Conservation (phyloP, 139 green algal species). For the Gonium pectorale region DNA sequence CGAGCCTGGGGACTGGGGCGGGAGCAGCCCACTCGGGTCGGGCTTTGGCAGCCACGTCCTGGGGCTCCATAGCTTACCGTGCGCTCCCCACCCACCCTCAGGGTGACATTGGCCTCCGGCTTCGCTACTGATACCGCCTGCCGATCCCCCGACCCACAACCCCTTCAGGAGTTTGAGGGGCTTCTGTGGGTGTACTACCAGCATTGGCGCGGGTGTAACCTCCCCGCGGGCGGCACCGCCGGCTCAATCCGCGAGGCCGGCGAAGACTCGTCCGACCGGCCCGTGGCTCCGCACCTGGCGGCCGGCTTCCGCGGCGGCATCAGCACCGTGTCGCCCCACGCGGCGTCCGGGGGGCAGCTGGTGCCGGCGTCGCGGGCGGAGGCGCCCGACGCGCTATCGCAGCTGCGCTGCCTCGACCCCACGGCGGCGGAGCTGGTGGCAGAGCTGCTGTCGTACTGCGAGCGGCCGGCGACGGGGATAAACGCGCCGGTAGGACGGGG, state of each 20-base stretch:
- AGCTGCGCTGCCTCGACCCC: background rate
- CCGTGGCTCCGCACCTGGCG: background rate
- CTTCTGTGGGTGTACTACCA: background rate
- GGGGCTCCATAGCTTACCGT: background rate
- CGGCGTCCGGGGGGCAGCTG: background rate
- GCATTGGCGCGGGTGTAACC: background rate
- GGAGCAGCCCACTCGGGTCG: background rate
- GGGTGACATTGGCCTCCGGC: background rate
- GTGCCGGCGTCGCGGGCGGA: background rate
- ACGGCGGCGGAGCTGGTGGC: background rate
- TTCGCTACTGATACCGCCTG: no score
- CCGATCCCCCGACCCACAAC: background rate
- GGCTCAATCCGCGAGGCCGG: no score
- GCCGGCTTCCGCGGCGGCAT: background rate
- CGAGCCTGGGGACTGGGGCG: no score
- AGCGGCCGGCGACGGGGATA: background rate
- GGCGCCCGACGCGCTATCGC: background rate
- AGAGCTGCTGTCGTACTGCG: background rate
- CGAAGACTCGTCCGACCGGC: background rate
- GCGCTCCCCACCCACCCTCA: background rate
- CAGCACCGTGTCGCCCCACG: background rate
- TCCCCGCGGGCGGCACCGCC: no score
- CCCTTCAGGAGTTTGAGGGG: background rate
- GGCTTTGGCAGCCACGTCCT: background rate
- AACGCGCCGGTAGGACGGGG: background rate